phyloP scores from a whole-genome alignment of 2,329 filamentous ascomycete species.

The Botrytis fabae region DNA sequence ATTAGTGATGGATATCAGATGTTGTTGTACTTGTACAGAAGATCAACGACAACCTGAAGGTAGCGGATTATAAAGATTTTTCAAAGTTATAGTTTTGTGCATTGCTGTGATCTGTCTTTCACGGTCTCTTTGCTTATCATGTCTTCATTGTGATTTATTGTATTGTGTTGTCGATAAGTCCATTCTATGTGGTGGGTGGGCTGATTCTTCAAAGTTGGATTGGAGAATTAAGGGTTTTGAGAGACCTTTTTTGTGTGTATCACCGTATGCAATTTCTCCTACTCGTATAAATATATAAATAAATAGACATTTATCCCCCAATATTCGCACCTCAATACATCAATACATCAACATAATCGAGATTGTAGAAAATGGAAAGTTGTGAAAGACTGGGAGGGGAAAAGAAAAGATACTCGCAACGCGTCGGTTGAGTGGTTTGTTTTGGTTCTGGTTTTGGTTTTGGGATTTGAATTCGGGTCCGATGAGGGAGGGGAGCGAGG shows the following conservation, averaged over 20 bases:
- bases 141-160: too few species aligned
- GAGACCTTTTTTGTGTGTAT: neutral
- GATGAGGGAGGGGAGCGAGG: too few species aligned
- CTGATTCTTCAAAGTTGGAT: neutral
- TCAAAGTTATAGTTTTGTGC: neutral
- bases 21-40: constrained; percentile 14
- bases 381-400: neutral
- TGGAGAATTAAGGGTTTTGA: too few species aligned
- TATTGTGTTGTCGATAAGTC: too few species aligned
- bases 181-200: too few species aligned
- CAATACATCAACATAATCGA: too few species aligned
- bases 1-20: constrained; percentile 11
- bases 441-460: constrained; percentile 30
- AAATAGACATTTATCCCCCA: too few species aligned
- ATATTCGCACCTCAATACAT: neutral
- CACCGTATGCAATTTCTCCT: neutral
- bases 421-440: constrained; percentile 21
- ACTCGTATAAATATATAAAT: neutral
- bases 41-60: constrained; percentile 4
- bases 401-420: neutral
- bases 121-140: neutral
- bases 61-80: neutral
- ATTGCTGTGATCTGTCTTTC: neutral
- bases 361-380: neutral
- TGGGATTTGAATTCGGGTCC: constrained; percentile 31